Evolutionary conservation across 176 grass and related monocot species (phyloP).

Genomic region (Eragrostis nindensis): DNA sequence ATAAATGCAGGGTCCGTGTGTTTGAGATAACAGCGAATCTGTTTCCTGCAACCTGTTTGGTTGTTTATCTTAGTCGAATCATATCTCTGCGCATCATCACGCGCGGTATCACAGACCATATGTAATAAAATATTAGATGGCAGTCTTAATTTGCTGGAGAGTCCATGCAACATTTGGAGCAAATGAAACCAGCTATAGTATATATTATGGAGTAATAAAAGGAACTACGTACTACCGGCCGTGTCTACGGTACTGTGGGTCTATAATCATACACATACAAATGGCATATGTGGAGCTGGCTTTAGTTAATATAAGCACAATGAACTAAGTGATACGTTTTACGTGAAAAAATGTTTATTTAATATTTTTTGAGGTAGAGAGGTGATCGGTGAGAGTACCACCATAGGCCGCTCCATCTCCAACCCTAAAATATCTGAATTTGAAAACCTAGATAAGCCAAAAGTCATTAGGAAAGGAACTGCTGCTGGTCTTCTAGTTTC

Average conservation of each 20-base stretch:
- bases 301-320: no score
- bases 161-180: neutral
- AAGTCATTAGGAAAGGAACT: neutral
- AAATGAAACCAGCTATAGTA: neutral
- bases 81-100: conserved; percentile 4
- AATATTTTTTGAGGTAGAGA: no score
- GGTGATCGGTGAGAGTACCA: no score
- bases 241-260: neutral
- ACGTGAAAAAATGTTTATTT: no score
- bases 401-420: no score
- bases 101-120: neutral
- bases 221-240: neutral
- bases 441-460: neutral
- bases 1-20: conserved; percentile 2
- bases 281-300: neutral
- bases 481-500: neutral
- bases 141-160: neutral
- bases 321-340: no score
- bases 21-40: conserved; percentile 41
- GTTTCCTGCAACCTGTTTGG: neutral
- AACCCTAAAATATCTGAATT: no score
- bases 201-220: neutral
- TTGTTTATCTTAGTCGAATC: conserved; percentile 31
- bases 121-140: conserved; percentile 3
- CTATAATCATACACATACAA: neutral